A percentile compares a stretch with the other conserved stretches of the same genome.
These are phyloP conservation scores for Naganishia randhawae DNA, from an alignment of 768 basidiomycete species.

Conservation along the genomic window DNA sequence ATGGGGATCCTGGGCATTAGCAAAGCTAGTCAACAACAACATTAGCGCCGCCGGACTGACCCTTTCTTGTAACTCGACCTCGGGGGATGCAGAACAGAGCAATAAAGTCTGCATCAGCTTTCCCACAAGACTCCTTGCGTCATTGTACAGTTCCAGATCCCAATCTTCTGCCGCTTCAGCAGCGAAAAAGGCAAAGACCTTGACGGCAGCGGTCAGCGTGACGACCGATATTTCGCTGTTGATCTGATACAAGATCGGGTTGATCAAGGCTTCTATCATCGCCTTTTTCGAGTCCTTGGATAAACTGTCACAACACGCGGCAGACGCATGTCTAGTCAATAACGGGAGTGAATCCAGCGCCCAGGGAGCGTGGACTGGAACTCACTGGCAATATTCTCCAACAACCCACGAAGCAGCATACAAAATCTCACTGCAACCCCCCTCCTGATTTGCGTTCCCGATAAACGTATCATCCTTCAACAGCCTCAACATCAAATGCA, in stretches of 20 bases:
- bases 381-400: conserved; percentile 87
- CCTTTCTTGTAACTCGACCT: conserved; percentile 90
- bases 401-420: conserved; percentile 97
- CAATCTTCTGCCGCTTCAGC: conserved; percentile 71
- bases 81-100: conserved; percentile 31
- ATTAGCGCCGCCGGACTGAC: conserved; percentile 51
- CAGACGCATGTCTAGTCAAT: conserved; percentile 64
- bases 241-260: conserved; percentile 6
- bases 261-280: conserved; percentile 12
- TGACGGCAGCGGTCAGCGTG: conserved; percentile 67
- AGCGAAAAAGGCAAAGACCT: conserved; percentile 82
- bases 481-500: conserved; percentile 76
- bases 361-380: neutral
- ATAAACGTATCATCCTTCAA: conserved; percentile 73
- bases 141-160: conserved; percentile 67
- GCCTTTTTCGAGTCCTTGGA: conserved; percentile 13
- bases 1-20: neutral
- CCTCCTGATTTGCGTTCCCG: conserved; percentile 63
- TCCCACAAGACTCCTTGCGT: conserved; percentile 64
- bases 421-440: conserved; percentile 75
- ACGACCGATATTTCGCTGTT: conserved; percentile 45
- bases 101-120: conserved; percentile 54
- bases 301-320: conserved; percentile 53
- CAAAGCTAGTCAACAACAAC: neutral
- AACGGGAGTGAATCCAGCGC: conserved; percentile 33